These are phyloP conservation scores for Metarhizium rileyi DNA, from an alignment of 2,329 filamentous ascomycete species.

Conservation along the genomic window DNA sequence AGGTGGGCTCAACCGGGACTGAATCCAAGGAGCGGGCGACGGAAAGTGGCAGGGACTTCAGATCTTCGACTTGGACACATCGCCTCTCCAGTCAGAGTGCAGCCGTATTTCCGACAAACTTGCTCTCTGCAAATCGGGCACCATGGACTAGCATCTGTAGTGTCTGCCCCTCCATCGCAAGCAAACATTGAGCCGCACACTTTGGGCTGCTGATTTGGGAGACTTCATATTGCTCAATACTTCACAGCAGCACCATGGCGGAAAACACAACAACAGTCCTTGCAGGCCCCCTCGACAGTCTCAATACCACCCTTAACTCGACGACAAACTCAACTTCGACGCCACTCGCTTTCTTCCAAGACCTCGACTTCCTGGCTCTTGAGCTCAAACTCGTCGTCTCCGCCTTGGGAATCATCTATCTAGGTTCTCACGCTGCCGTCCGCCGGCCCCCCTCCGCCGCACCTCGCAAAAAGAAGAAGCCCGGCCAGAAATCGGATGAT, in stretches of 20 bases:
- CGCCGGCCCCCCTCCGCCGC: slow-evolving; percentile 73
- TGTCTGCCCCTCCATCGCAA: too few species aligned
- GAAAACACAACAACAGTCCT: slow-evolving; percentile 14
- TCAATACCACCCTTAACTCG: slow-evolving; percentile 20
- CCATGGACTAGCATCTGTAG: too few species aligned
- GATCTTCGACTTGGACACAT: too few species aligned
- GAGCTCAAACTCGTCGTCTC: slow-evolving; percentile 46
- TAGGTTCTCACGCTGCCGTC: slow-evolving; percentile 76
- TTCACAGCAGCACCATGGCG: background rate
- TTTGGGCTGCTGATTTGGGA: too few species aligned
- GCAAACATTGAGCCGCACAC: too few species aligned
- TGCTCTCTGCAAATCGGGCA: too few species aligned
- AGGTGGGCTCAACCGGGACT: too few species aligned
- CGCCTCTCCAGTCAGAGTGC: too few species aligned
- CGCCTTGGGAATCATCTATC: slow-evolving; percentile 73
- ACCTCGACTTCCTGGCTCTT: slow-evolving; percentile 33
- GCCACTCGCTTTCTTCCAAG: slow-evolving; percentile 21
- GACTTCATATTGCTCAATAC: too few species aligned
- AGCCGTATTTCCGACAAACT: too few species aligned
- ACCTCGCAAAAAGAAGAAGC: slow-evolving; percentile 31
- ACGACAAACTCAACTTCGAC: slow-evolving; percentile 14
- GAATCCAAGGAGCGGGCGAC: too few species aligned
- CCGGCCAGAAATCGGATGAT: slow-evolving; percentile 37
- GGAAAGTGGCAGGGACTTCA: too few species aligned
- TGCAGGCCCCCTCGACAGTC: slow-evolving; percentile 16